Conservation (phyloP, 2,329 filamentous ascomycete genomes). For the Helminthosporium solani region DNA sequence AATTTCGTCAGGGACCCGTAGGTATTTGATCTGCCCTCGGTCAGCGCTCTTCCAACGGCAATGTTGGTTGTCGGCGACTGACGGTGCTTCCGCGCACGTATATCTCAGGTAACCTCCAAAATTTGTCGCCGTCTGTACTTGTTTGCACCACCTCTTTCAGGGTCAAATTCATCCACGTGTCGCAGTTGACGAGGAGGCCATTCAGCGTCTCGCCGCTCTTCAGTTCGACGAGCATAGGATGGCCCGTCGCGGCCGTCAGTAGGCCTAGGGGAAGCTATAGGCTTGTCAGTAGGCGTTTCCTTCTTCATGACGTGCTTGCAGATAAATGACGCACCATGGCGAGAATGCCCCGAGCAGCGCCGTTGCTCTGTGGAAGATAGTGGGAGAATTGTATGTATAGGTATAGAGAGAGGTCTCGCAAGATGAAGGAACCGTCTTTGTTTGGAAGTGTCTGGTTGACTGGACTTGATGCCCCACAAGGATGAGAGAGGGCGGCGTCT, state of each 20-base stretch:
- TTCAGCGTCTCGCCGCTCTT: slow-evolving; percentile 98
- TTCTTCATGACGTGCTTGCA: slow-evolving; percentile 4
- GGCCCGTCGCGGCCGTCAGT: slow-evolving; percentile 92
- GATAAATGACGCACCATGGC: slow-evolving; percentile 26
- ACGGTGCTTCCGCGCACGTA: slow-evolving; percentile 98
- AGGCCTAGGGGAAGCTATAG: slow-evolving; percentile 69
- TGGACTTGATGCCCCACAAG: neutral
- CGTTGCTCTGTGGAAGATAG: neutral
- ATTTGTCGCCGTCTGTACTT: slow-evolving; percentile 90
- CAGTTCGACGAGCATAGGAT: slow-evolving; percentile 95
- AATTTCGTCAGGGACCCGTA: slow-evolving; percentile 94
- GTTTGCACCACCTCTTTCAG: slow-evolving; percentile 97
- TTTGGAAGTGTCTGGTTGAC: neutral
- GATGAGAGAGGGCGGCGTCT: slow-evolving; percentile 1
- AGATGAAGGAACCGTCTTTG: no score
- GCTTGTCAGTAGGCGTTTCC: slow-evolving; percentile 11
- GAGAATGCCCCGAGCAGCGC: slow-evolving; percentile 1
- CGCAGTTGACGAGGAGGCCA: slow-evolving; percentile 92
- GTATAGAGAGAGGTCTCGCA: no score
- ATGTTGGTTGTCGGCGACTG: slow-evolving; percentile 40
- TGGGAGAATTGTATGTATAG: neutral
- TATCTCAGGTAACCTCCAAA: slow-evolving; percentile 86
- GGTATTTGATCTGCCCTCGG: slow-evolving; percentile 82
- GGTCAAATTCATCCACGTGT: slow-evolving; percentile 99
- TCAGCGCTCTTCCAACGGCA: slow-evolving; percentile 7